These are phyloP conservation scores for Omphalotus guepiniiformis DNA, from an alignment of 768 basidiomycete species.

Conservation along the genomic window DNA sequence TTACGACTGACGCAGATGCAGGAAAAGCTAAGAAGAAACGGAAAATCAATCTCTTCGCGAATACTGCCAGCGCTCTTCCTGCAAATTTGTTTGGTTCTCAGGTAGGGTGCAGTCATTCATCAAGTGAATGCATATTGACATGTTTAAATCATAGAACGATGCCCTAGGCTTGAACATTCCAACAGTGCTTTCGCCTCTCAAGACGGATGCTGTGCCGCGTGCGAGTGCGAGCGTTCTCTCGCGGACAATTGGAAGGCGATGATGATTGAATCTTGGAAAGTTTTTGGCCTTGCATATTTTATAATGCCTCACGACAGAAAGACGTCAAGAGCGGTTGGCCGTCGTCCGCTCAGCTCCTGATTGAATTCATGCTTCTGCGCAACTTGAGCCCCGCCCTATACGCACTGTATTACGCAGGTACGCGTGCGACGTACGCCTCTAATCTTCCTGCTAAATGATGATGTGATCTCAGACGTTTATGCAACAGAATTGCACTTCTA, in stretches of 20 bases:
- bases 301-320: too few relatives aligned
- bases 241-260: too few relatives aligned
- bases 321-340: too few relatives aligned
- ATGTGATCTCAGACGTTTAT: not conserved
- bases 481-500: not conserved
- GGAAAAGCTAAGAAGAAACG: constrained; percentile 53
- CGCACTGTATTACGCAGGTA: too few relatives aligned
- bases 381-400: too few relatives aligned
- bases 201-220: constrained; percentile 47
- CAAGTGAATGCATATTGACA: not conserved
- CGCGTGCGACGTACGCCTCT: too few relatives aligned
- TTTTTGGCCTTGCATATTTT: too few relatives aligned
- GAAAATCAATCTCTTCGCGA: constrained; percentile 60
- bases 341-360: too few relatives aligned
- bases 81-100: constrained; percentile 41
- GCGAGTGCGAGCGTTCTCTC: constrained; percentile 27
- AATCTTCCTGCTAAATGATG: not conserved
- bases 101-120: constrained; percentile 24
- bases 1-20: constrained; percentile 16
- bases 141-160: constrained; percentile 21
- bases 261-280: too few relatives aligned
- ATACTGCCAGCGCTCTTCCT: constrained; percentile 28
- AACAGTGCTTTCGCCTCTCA: constrained; percentile 62
- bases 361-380: too few relatives aligned
- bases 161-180: constrained; percentile 63